Conservation (phyloP, 139 green algal species). For the Yamagishiella unicocca region DNA sequence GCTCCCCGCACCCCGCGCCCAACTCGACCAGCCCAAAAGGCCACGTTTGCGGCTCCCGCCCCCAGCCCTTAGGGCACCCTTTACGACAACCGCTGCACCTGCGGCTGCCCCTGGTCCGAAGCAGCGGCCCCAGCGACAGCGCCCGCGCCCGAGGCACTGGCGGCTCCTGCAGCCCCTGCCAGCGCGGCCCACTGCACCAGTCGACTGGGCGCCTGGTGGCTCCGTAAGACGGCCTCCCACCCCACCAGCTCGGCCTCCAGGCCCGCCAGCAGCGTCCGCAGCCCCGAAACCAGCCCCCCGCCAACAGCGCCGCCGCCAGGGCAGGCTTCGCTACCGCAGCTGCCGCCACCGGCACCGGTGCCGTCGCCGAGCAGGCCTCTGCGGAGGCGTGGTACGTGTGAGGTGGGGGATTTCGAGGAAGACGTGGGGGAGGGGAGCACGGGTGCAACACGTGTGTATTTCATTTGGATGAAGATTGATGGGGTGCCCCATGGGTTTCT, state of each 20-base stretch:
- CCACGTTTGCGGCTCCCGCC: no score
- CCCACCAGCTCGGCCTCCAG: constrained; percentile 49
- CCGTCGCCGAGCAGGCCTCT: not conserved
- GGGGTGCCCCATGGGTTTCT: not conserved
- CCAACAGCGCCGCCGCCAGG: not conserved
- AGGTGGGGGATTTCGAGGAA: no score
- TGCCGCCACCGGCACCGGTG: not conserved
- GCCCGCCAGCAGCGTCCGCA: constrained; percentile 10
- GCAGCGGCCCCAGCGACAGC: no score
- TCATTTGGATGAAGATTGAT: not conserved
- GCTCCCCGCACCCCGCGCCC: no score
- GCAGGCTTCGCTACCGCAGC: no score
- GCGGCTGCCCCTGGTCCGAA: no score
- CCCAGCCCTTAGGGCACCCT: no score
- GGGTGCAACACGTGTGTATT: not conserved
- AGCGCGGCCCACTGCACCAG: constrained; percentile 67
- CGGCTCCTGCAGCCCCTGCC: not conserved
- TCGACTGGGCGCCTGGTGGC: constrained; percentile 58
- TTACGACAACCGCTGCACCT: no score
- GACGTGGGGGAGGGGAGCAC: not conserved
- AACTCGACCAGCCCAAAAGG: no score
- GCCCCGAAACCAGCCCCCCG: not conserved
- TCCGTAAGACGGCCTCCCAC: constrained; percentile 58
- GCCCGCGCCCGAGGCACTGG: no score
- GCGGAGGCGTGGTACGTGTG: no score